phyloP scores from a whole-genome alignment of 1,139 yeast genomes.

The Protomyces gravidus region DNA sequence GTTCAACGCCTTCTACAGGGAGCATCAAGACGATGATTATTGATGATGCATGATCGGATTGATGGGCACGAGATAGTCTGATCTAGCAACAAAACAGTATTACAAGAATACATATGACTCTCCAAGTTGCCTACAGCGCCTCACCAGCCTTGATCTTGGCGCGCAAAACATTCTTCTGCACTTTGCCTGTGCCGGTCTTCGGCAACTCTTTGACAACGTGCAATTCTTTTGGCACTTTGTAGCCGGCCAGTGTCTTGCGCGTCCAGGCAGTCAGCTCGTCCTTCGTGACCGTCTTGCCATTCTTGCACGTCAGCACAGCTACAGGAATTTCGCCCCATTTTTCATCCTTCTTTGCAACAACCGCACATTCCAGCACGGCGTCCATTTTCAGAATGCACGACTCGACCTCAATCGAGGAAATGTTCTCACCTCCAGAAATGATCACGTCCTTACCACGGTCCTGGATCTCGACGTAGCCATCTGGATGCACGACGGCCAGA shows the following conservation, averaged over 20 bases:
- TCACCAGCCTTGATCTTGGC: constrained; percentile 7
- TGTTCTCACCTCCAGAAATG: constrained; percentile 77
- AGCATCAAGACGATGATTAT: constrained; percentile 39
- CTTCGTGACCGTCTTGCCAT: neutral
- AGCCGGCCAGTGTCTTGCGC: constrained; percentile 32
- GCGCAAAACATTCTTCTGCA: constrained; percentile 27
- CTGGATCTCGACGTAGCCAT: constrained; percentile 58
- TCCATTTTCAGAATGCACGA: constrained; percentile 52
- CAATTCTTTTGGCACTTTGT: constrained; percentile 34
- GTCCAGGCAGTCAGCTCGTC: constrained; percentile 17
- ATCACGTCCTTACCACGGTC: constrained; percentile 78
- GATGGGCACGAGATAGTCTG: no score
- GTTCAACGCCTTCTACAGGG: constrained; percentile 37
- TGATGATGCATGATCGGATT: constrained; percentile 33
- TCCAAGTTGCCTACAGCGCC: neutral
- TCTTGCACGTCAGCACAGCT: constrained; percentile 37
- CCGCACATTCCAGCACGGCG: constrained; percentile 42
- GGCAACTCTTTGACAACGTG: constrained; percentile 37
- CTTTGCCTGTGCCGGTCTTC: constrained; percentile 29
- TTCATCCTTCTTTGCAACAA: constrained; percentile 43
- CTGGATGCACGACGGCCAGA: constrained; percentile 56
- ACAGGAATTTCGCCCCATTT: constrained; percentile 43
- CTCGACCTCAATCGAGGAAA: constrained; percentile 73
- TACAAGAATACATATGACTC: neutral
- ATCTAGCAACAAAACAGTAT: neutral